Percentiles rank a stretch among this genome's conserved stretches.
phyloP scores from a whole-genome alignment of 345 rosid genomes.

The Eucalyptus pauciflora region DNA sequence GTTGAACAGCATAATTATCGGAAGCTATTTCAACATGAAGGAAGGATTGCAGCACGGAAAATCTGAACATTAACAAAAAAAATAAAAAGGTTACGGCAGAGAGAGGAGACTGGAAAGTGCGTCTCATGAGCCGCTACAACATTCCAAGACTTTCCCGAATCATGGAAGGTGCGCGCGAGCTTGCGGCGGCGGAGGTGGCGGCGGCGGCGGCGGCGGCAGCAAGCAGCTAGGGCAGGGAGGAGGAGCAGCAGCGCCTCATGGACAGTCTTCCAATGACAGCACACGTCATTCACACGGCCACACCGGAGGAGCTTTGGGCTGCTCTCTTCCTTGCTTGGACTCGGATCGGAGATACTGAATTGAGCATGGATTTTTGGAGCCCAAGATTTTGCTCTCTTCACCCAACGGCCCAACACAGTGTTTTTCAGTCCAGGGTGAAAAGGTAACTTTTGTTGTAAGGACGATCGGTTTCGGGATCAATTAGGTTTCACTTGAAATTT shows the following conservation, averaged over 20 bases:
- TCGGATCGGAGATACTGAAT: not conserved
- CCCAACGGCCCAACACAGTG: not conserved
- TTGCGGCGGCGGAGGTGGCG: not conserved
- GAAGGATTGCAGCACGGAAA: not conserved
- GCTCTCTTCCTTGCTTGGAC: not conserved
- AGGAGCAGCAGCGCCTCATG: not conserved
- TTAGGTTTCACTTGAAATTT: too few species aligned
- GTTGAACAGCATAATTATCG: too few species aligned
- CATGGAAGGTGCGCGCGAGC: not conserved
- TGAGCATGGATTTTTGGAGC: not conserved
- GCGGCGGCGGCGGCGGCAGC: not conserved
- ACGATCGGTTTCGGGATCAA: too few species aligned
- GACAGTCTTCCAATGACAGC: not conserved
- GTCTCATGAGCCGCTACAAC: not conserved
- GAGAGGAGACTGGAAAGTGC: not conserved
- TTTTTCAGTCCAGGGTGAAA: not conserved
- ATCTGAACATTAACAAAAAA: not conserved
- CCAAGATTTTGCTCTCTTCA: not conserved
- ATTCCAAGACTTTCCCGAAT: not conserved
- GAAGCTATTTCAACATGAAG: too few species aligned
- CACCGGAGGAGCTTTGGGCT: not conserved
- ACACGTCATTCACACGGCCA: not conserved
- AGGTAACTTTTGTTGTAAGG: too few species aligned
- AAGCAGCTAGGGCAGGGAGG: not conserved
- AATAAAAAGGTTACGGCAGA: not conserved